phyloP scores from a whole-genome alignment of 805 yeast genomes.

The Candida sonorensis region DNA sequence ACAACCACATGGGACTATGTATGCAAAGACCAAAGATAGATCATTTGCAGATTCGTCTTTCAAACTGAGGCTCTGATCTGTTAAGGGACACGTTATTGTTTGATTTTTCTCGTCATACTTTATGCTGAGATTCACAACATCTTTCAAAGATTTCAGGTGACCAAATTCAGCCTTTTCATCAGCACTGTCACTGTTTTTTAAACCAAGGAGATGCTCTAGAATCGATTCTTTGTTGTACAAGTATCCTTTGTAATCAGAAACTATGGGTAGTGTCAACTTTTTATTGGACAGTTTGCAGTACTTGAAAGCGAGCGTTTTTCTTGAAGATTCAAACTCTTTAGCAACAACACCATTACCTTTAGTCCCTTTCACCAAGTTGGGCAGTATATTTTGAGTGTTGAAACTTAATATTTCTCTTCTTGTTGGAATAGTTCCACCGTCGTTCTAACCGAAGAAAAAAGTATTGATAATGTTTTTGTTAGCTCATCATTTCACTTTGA shows the following conservation, averaged over 20 bases:
- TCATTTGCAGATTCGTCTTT: constrained; percentile 16
- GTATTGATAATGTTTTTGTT: constrained; percentile 2
- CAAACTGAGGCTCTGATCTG: constrained; percentile 30
- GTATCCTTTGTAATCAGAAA: constrained; percentile 63
- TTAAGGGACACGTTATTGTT: constrained; percentile 32
- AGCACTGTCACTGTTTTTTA: constrained; percentile 12
- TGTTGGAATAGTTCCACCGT: constrained; percentile 68
- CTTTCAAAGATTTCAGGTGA: constrained; percentile 27
- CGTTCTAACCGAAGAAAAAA: constrained; percentile 32
- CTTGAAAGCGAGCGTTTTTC: constrained; percentile 30
- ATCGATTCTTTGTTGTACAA: constrained; percentile 59
- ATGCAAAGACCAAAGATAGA: constrained; percentile 28
- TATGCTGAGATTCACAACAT: constrained; percentile 27
- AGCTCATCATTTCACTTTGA: too few relatives aligned
- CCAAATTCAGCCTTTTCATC: constrained; percentile 14
- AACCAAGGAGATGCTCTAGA: constrained; percentile 46
- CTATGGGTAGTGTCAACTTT: constrained; percentile 44
- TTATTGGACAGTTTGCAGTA: constrained; percentile 41
- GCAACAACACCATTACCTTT: too few relatives aligned
- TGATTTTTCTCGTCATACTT: constrained; percentile 9
- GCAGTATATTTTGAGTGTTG: constrained; percentile 6
- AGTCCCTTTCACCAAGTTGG: too few relatives aligned
- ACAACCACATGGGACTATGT: constrained; percentile 41
- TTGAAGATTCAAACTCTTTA: constrained; percentile 15
- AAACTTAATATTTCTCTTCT: constrained; percentile 41